phyloP scores from a whole-genome alignment of 495 filamentous ascomycete genomes.

The Aspergillus sparsus region DNA sequence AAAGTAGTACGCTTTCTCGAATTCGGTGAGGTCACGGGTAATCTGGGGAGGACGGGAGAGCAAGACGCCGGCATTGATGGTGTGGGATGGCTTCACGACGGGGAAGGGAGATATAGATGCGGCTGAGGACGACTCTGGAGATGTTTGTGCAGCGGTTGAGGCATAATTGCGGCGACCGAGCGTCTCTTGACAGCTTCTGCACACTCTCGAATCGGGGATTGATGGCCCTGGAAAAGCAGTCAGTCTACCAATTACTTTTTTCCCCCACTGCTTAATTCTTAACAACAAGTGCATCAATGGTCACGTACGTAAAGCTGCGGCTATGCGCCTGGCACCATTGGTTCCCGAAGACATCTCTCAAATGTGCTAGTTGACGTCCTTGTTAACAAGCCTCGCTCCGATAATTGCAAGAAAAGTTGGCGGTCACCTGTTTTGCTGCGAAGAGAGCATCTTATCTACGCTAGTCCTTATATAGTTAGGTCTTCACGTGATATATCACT shows the following conservation, averaged over 20 bases:
- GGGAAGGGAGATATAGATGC: conserved; percentile 35
- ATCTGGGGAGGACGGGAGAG: conserved; percentile 86
- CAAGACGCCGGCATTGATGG: conserved; percentile 75
- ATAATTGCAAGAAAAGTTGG: conserved; percentile 47
- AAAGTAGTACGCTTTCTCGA: conserved; percentile 90
- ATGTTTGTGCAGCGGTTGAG: conserved; percentile 41
- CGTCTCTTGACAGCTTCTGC: conserved; percentile 53
- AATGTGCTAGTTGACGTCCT: conserved; percentile 21
- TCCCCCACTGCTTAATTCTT: neutral
- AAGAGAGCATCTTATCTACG: conserved; percentile 5
- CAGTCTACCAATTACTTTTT: neutral
- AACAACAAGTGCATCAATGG: conserved; percentile 2
- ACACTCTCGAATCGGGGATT: conserved; percentile 47
- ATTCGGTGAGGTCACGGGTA: conserved; percentile 78
- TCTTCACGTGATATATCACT: conserved; percentile 29
- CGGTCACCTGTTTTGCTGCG: conserved; percentile 29
- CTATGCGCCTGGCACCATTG: conserved; percentile 49
- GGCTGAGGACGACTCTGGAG: conserved; percentile 33
- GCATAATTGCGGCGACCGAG: conserved; percentile 49
- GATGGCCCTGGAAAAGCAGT: conserved; percentile 38
- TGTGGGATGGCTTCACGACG: conserved; percentile 53
- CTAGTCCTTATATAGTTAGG: conserved; percentile 35
- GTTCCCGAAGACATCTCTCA: conserved; percentile 46
- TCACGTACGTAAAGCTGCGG: conserved; percentile 42
- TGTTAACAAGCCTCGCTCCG: conserved; percentile 19